Base-by-base conservation (phyloP, 2,329 filamentous ascomycete species). In the Madurella fahalii region DNA sequence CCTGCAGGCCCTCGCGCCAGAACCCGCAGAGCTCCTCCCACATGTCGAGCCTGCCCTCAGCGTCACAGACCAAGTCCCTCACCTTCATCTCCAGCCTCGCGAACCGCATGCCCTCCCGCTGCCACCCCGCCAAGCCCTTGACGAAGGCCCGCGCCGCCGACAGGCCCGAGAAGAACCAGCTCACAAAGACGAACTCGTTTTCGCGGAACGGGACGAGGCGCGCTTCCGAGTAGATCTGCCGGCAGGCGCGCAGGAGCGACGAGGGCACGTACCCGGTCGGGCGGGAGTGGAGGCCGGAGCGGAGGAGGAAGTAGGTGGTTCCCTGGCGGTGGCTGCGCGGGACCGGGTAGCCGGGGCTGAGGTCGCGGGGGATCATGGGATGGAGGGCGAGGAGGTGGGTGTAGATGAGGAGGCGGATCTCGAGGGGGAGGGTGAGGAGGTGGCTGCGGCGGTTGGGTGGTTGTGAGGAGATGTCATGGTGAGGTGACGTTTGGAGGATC, bases 331-430 rank as follows among this genome's bases (percentile, higher is more conserved):
- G 34, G 34, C 34, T 15, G 13, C 34, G 56, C 11, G 69, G 70
- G 2, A 66, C 67, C 2, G 72, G 73, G 59, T 73, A 74, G 65
- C 70, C 72, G 1, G 72, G 70, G 9, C 39, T 17, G 68, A 69
- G n/a, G 73, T 69, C 53, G 73, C 68, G 13, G 65, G 62, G 68
- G n/a, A 66, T 63, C 40, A 74, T 62, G 1, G 72, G 74, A 37
- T 69, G 69, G 62, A 67, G 66, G 5, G 68, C 61, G 42, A 74
- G 67, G 12, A 77, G 59, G 68, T 72, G 74, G 50, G 63, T 58
- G 61, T 79, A 80, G 34, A 80, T 74, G 51, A 74, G 68, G 12
- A 76, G 69, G 13, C 77, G 71, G 47, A 79, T 68, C 60, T 80
- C 77, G 13, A 70, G 60, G 0, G 76, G 74, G 5, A 77, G 63